phyloP scores from a whole-genome alignment of 768 basidiomycete species.

The Termitomyces sp. region DNA sequence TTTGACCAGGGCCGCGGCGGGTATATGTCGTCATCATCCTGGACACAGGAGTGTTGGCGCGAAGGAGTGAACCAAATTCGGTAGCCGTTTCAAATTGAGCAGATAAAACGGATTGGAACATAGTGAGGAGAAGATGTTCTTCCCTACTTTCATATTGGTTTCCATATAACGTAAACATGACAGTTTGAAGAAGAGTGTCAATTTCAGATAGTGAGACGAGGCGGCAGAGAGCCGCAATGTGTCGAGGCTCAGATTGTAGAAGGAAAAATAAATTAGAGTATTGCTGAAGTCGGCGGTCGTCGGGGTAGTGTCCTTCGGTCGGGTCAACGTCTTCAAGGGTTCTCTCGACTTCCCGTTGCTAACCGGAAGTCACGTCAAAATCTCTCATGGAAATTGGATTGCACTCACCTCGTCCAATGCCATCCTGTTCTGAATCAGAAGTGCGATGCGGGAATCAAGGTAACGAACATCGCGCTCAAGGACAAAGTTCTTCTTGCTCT shows the following conservation, averaged over 20 bases:
- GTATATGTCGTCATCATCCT: slow-evolving; percentile 99
- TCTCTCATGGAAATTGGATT: slow-evolving; percentile 3
- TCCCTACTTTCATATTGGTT: slow-evolving; percentile 99
- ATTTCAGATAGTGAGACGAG: slow-evolving; percentile 96
- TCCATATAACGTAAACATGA: slow-evolving; percentile 99
- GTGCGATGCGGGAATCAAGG: slow-evolving; percentile 92
- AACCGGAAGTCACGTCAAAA: slow-evolving; percentile 9
- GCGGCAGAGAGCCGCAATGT: slow-evolving; percentile 93
- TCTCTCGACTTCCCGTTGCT: slow-evolving; percentile 94
- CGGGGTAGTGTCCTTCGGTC: slow-evolving; percentile 87
- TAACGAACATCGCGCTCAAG: slow-evolving; percentile 98
- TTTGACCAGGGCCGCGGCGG: slow-evolving; percentile 95
- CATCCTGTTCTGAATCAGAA: slow-evolving; percentile 98
- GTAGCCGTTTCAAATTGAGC: slow-evolving; percentile 99
- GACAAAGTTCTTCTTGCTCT: slow-evolving; percentile 99
- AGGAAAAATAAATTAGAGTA: slow-evolving; percentile 99
- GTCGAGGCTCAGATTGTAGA: slow-evolving; percentile 94
- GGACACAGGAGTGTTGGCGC: slow-evolving; percentile 98
- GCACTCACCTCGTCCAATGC: slow-evolving; percentile 84
- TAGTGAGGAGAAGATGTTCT: slow-evolving; percentile 95
- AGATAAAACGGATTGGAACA: slow-evolving; percentile 98
- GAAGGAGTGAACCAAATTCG: slow-evolving; percentile 96
- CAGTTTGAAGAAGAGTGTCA: slow-evolving; percentile 97
- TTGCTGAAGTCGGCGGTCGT: slow-evolving; percentile 90
- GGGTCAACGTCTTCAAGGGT: slow-evolving; percentile 96